A percentile compares a stretch with the other conserved stretches of the same genome.
Conservation (phyloP, 805 yeast genomes). For the Blastobotrys terrestris region DNA sequence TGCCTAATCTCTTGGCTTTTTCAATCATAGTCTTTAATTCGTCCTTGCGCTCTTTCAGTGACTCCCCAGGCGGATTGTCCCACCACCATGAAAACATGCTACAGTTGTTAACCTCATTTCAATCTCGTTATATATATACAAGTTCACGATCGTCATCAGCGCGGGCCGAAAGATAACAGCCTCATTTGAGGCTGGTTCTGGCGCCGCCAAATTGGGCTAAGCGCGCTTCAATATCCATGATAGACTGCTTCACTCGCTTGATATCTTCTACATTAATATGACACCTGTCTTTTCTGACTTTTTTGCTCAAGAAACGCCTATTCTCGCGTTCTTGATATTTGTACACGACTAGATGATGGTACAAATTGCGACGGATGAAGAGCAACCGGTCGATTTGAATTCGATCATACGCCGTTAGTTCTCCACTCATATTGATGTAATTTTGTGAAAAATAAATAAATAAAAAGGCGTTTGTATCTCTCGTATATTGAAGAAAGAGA, state of each 20-base stretch:
- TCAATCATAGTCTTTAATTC: neutral
- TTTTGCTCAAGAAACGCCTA: neutral
- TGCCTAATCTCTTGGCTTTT: neutral
- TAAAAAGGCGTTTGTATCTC: too few relatives aligned
- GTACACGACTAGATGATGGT: neutral
- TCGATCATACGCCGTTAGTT: neutral
- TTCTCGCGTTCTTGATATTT: neutral
- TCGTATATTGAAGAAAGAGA: too few relatives aligned
- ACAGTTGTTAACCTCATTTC: neutral
- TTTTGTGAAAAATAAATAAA: too few relatives aligned
- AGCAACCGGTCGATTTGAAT: constrained; percentile 2
- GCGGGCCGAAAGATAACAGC: neutral
- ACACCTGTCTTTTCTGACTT: neutral
- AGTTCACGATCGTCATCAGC: too few relatives aligned
- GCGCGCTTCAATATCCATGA: neutral
- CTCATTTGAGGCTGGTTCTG: too few relatives aligned
- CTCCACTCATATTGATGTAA: neutral
- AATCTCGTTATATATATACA: too few relatives aligned
- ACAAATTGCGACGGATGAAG: neutral
- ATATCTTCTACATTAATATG: neutral
- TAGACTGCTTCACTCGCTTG: neutral
- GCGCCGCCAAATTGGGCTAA: neutral
- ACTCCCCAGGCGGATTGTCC: neutral
- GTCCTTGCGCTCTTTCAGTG: neutral
- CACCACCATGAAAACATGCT: neutral